A percentile compares a stretch with the other conserved stretches of the same genome.
These are phyloP conservation scores for Dichomitus squalens DNA, from an alignment of 1,284 basidiomycete genomes.

Conservation along the genomic window DNA sequence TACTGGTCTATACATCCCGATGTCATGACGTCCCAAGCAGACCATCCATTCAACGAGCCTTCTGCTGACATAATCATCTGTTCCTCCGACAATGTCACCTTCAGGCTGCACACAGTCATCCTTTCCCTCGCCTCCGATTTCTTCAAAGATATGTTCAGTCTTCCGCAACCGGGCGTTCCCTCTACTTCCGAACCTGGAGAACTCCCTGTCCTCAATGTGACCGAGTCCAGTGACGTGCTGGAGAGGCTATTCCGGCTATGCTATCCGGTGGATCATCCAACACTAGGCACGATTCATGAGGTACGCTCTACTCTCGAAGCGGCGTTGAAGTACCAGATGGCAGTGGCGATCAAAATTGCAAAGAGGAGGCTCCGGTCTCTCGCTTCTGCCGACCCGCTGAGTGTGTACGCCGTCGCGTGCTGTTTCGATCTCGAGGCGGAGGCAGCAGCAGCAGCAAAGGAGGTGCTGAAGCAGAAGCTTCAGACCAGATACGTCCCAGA, in stretches of 20 bases:
- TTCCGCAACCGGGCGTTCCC: conserved; percentile 32
- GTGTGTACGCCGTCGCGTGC: conserved; percentile 38
- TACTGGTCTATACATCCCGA: too few relatives aligned
- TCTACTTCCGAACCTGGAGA: not conserved
- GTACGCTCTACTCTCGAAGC: conserved; percentile 32
- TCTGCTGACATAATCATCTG: conserved; percentile 31
- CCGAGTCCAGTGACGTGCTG: conserved; percentile 22
- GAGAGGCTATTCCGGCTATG: conserved; percentile 29
- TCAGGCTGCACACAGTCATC: conserved; percentile 37
- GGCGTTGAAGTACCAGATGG: conserved; percentile 42
- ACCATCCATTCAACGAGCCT: conserved; percentile 11
- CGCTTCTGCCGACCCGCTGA: conserved; percentile 34
- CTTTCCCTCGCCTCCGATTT: conserved; percentile 44
- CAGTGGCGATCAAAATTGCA: conserved; percentile 16
- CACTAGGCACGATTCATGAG: conserved; percentile 15
- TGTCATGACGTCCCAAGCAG: not conserved
- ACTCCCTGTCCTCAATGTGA: conserved; percentile 22
- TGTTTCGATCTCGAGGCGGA: conserved; percentile 27
- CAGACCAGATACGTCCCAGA: conserved; percentile 14
- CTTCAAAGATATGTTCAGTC: conserved; percentile 41
- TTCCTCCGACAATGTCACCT: conserved; percentile 39
- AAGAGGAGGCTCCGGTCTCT: conserved; percentile 26
- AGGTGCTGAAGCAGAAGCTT: conserved; percentile 4
- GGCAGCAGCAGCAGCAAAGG: conserved; percentile 9
- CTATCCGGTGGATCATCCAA: conserved; percentile 26